phyloP scores from a whole-genome alignment of 75 land plant genomes.

The Adiantum capillusveneris region DNA sequence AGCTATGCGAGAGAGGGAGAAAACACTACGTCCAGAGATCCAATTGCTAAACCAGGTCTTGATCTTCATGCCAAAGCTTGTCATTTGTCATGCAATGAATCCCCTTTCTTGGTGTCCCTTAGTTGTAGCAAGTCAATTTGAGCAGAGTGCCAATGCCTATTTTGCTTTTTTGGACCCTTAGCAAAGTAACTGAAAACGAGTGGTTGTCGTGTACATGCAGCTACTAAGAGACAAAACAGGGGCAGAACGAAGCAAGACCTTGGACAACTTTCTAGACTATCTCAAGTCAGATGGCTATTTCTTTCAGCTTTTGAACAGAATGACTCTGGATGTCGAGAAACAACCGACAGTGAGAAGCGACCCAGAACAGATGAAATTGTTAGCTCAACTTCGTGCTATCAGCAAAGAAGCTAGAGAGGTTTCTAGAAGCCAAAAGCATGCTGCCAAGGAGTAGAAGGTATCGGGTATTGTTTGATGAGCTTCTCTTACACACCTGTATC shows the following conservation, averaged over 20 bases:
- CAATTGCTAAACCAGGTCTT: conserved; percentile 31
- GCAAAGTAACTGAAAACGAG: no score
- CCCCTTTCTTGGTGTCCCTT: no score
- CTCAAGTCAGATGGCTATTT: conserved; percentile 25
- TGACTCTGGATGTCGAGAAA: conserved; percentile 30
- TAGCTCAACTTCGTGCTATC: conserved; percentile 25
- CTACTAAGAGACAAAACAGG: conserved; percentile 12
- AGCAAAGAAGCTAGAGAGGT: conserved; percentile 28
- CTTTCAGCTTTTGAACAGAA: conserved; percentile 24
- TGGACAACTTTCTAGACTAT: conserved; percentile 13
- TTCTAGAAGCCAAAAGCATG: conserved; percentile 15
- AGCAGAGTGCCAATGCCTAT: no score
- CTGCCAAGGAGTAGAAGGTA: not conserved
- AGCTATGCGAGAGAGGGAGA: conserved; percentile 36
- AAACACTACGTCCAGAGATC: conserved; percentile 39
- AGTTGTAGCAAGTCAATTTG: no score
- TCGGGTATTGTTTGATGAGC: no score
- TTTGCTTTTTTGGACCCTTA: no score
- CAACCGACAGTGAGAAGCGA: conserved; percentile 14
- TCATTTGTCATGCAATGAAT: no score
- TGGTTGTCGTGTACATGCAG: no score
- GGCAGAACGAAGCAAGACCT: conserved; percentile 15
- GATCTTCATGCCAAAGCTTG: no score
- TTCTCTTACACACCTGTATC: no score
- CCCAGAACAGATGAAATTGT: conserved; percentile 18